Conservation (phyloP, 371 early-diverging fungal genomes). For the Actinomucor elegans region DNA sequence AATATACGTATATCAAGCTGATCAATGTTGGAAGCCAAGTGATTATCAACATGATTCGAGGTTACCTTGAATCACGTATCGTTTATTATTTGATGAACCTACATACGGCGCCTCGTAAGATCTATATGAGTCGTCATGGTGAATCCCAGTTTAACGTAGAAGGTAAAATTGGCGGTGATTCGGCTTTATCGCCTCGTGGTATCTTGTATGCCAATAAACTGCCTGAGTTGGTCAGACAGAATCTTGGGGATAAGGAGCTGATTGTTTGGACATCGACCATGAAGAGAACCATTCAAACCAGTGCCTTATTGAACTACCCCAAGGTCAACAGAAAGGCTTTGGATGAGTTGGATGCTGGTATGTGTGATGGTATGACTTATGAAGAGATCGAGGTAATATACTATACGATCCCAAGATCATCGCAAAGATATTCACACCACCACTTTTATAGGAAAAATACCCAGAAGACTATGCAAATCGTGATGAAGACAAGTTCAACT, state of each 20-base stretch:
- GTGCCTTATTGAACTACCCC: conserved; percentile 73
- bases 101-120: conserved; percentile 87
- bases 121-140: conserved; percentile 93
- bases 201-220: conserved; percentile 77
- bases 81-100: conserved; percentile 98
- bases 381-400: conserved; percentile 89
- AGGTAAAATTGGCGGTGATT: conserved; percentile 95
- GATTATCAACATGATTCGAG: conserved; percentile 83
- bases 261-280: conserved; percentile 96
- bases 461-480: conserved; percentile 89
- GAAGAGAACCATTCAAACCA: conserved; percentile 90
- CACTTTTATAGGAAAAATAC: conserved; percentile 63
- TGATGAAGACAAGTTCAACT: conserved; percentile 94
- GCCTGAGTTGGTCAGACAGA: conserved; percentile 74
- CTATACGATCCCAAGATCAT: too few species aligned
- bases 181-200: conserved; percentile 86
- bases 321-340: conserved; percentile 95
- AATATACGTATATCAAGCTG: conserved; percentile 85
- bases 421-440: too few species aligned
- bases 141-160: conserved; percentile 86
- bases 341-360: conserved; percentile 96
- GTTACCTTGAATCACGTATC: conserved; percentile 92
- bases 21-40: conserved; percentile 91
- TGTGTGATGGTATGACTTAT: conserved; percentile 98
- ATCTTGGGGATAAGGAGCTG: conserved; percentile 69